phyloP scores from a whole-genome alignment of 805 yeast species.

The Wickerhamiella occidentalis region DNA sequence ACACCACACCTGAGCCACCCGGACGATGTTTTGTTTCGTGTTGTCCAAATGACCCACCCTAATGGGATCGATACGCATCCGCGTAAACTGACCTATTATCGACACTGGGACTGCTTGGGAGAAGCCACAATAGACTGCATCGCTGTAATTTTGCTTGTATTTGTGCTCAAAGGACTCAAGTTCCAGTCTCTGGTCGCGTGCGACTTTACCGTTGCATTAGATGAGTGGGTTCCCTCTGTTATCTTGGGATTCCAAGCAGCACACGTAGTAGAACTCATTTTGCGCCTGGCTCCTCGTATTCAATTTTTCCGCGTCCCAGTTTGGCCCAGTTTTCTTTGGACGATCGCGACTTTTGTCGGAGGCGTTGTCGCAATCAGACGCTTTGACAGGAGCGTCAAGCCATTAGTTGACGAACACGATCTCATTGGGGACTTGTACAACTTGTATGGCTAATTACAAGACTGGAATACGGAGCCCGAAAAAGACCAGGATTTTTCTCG shows the following conservation, averaged over 20 bases:
- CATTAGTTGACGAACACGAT: neutral
- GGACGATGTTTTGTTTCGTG: neutral
- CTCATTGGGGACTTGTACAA: neutral
- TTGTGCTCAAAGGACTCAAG: neutral
- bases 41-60: neutral
- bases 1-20: neutral
- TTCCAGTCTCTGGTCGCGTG: neutral
- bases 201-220: neutral
- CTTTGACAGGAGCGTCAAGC: neutral
- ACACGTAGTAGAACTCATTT: neutral
- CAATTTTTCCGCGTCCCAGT: neutral
- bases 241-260: neutral
- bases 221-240: neutral
- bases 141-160: neutral
- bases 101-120: neutral
- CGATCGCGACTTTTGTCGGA: neutral
- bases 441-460: neutral
- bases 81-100: neutral
- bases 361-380: neutral
- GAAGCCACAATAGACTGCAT: neutral
- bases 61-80: neutral
- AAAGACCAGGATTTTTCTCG: too few relatives aligned
- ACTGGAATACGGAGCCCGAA: neutral
- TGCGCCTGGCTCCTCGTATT: neutral
- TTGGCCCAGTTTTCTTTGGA: neutral